Conservation (phyloP, 2,329 filamentous ascomycete species). For the Lasiodiplodia sp. region DNA sequence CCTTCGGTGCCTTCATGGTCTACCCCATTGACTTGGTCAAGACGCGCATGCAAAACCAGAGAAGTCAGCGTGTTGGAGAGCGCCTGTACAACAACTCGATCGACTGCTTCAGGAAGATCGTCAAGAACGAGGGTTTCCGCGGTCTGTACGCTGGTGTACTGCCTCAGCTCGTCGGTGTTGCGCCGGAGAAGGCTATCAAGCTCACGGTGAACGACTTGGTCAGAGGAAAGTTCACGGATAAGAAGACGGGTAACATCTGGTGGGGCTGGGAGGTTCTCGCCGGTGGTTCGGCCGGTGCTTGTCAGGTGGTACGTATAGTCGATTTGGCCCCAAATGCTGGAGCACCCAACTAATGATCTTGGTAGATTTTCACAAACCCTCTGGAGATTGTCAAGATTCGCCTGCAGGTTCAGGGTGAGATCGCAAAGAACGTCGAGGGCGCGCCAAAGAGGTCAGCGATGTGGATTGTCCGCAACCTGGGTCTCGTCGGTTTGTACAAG, state of each 20-base stretch:
- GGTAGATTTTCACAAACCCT: slow-evolving; percentile 91
- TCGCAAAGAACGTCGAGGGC: slow-evolving; percentile 84
- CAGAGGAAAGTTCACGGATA: slow-evolving; percentile 75
- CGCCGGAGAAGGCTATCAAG: slow-evolving; percentile 99
- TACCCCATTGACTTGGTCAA: slow-evolving; percentile 99
- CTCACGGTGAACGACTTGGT: slow-evolving; percentile 97
- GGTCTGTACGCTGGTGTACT: slow-evolving; percentile 94
- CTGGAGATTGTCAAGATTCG: slow-evolving; percentile 99
- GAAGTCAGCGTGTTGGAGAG: slow-evolving; percentile 80
- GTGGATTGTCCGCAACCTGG: slow-evolving; percentile 97
- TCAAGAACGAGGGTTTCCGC: slow-evolving; percentile 87
- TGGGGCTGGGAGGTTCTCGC: slow-evolving; percentile 78
- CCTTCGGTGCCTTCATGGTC: slow-evolving; percentile 99
- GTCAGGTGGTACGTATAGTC: slow-evolving; percentile 82
- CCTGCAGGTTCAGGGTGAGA: slow-evolving; percentile 94
- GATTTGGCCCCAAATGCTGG: background rate
- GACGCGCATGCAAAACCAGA: slow-evolving; percentile 98
- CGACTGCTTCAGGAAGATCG: slow-evolving; percentile 92
- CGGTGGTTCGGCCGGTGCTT: slow-evolving; percentile 87
- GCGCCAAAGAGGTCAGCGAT: slow-evolving; percentile 89
- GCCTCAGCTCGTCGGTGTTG: slow-evolving; percentile 94
- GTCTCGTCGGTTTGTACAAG: slow-evolving; percentile 95
- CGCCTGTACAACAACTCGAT: slow-evolving; percentile 95
- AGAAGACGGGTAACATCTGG: slow-evolving; percentile 75
- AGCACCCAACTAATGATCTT: slow-evolving; percentile 31